phyloP scores from a whole-genome alignment of 768 basidiomycete species.

The Calvatia gigantea region DNA sequence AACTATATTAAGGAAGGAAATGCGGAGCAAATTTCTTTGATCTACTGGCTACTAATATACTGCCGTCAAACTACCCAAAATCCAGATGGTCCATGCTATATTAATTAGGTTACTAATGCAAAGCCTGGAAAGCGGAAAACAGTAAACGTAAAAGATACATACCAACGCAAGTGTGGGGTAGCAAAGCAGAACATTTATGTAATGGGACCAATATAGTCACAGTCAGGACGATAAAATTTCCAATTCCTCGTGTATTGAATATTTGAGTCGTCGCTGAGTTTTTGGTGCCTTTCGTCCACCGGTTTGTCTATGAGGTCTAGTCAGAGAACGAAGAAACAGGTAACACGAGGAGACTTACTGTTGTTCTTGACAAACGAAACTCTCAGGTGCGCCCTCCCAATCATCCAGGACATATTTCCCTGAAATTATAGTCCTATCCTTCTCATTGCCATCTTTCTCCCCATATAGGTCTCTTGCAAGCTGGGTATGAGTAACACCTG shows the following conservation, averaged over 20 bases:
- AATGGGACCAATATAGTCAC: background rate
- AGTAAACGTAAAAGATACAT: no score
- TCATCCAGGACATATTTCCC: constrained; percentile 87
- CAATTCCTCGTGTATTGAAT: constrained; percentile 75
- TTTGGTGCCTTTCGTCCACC: constrained; percentile 89
- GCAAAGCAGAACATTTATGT: background rate
- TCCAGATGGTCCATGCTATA: no score
- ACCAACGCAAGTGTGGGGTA: no score
- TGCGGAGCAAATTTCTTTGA: no score
- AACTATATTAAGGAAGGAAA: no score
- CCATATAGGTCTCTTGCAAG: constrained; percentile 95
- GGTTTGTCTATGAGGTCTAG: constrained; percentile 53
- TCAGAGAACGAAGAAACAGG: background rate
- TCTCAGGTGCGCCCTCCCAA: constrained; percentile 96
- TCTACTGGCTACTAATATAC: no score
- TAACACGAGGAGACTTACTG: constrained; percentile 39
- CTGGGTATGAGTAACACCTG: constrained; percentile 94
- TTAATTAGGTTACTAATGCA: no score
- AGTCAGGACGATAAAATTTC: background rate
- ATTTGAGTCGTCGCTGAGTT: constrained; percentile 79
- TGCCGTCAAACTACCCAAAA: no score
- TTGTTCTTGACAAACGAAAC: constrained; percentile 97
- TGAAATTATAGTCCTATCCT: constrained; percentile 41
- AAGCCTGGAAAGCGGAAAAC: background rate
- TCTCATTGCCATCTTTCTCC: constrained; percentile 65